phyloP scores from a whole-genome alignment of 2,329 filamentous ascomycete species.

The Fusarium multiceps region DNA sequence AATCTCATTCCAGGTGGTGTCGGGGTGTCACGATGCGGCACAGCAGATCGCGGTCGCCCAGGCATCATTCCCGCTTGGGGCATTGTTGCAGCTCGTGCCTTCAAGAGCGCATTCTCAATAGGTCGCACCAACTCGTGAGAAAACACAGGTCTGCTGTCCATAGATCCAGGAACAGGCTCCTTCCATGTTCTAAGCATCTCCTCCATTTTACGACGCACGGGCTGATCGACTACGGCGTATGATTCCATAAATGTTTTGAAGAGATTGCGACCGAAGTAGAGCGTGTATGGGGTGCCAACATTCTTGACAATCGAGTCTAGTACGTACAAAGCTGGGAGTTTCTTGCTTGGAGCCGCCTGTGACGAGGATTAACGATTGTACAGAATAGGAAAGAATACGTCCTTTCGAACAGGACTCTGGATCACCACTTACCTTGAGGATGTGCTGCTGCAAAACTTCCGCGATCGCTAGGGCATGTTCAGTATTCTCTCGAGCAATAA shows the following conservation, averaged over 20 bases:
- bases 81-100: conserved; percentile 73
- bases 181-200: conserved; percentile 99
- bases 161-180: conserved; percentile 91
- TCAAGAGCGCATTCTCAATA: conserved; percentile 94
- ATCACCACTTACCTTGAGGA: conserved; percentile 81
- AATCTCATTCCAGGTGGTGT: conserved; percentile 71
- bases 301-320: conserved; percentile 99
- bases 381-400: background rate
- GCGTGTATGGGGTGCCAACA: conserved; percentile 95
- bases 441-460: conserved; percentile 89
- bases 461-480: conserved; percentile 95
- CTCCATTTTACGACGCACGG: conserved; percentile 90
- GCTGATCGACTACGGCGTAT: conserved; percentile 86
- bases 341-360: conserved; percentile 87
- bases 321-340: conserved; percentile 95
- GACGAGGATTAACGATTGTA: conserved; percentile 52
- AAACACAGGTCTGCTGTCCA: conserved; percentile 94
- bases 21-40: conserved; percentile 76
- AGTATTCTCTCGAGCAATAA: conserved; percentile 97
- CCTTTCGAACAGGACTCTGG: background rate
- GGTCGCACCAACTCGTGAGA: conserved; percentile 85
- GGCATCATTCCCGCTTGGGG: conserved; percentile 63
- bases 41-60: conserved; percentile 59
- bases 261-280: conserved; percentile 91
- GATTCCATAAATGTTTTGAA: conserved; percentile 97